Conservation (phyloP, 352 stramenopile genomes). For the Pythium brachiatum region DNA sequence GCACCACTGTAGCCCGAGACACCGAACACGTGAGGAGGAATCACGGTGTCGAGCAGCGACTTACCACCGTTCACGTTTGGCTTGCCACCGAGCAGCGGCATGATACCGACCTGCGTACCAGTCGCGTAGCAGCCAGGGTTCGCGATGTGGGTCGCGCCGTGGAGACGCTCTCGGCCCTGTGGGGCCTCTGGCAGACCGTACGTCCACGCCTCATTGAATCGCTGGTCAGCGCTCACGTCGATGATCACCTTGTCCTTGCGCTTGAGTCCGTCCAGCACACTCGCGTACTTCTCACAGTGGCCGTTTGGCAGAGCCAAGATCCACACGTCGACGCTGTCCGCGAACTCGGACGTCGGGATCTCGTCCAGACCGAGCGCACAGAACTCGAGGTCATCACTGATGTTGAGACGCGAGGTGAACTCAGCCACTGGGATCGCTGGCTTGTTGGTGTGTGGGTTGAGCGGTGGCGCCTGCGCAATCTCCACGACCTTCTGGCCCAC, state of each 20-base stretch:
- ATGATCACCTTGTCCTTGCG: conserved; percentile 80
- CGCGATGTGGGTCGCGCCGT: conserved; percentile 73
- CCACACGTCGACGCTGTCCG: conserved; percentile 84
- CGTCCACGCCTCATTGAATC: conserved; percentile 82
- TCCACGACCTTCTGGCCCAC: conserved; percentile 77
- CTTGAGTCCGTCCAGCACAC: conserved; percentile 62
- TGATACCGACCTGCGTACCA: conserved; percentile 68
- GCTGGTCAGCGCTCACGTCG: conserved; percentile 87
- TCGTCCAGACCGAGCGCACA: conserved; percentile 77
- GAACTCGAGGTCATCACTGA: conserved; percentile 76
- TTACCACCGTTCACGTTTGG: conserved; percentile 34
- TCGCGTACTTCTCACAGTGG: conserved; percentile 78
- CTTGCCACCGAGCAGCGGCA: conserved; percentile 77
- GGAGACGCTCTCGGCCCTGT: conserved; percentile 48
- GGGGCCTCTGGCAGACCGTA: conserved; percentile 86
- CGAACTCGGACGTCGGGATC: conserved; percentile 63
- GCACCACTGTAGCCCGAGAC: conserved; percentile 88
- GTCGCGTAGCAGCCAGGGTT: conserved; percentile 90
- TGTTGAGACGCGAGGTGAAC: conserved; percentile 39
- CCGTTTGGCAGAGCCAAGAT: conserved; percentile 86
- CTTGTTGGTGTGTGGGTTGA: conserved; percentile 81
- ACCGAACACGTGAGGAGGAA: conserved; percentile 84
- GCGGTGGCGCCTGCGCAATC: conserved; percentile 62
- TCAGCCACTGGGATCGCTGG: conserved; percentile 49
- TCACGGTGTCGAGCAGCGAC: conserved; percentile 52